Base-by-base conservation (phyloP, 2,329 filamentous ascomycete species). In the Davidsoniella australis region DNA sequence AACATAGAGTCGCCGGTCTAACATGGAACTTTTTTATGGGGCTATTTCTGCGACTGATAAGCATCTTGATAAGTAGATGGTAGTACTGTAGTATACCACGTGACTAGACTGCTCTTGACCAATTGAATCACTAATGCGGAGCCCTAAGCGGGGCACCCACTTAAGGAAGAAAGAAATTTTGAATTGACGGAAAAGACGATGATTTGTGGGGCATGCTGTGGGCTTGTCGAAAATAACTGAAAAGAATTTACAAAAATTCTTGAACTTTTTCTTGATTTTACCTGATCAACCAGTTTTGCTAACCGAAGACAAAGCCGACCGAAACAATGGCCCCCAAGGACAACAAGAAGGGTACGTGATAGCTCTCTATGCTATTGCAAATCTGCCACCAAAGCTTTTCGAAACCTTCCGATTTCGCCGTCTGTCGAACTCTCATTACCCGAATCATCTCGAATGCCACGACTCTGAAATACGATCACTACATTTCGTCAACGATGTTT, bases 281-380 rank as follows among this genome's bases (percentile, higher is more conserved):
- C 26, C 23, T 16, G 42, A 48, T 48, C 41, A 49, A 47, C 50
- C 26, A 51, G 26, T 49, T 50, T 50, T 51, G 48, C 52, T 46
- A 49, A 49, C 8, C 50, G 47, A 54, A 49, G 45, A 48, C 49
- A 48, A 48, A 50, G 47, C 42, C 49, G n/a, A 53, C 45, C 47
- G 51, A 59, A 58, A 60, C 50, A 59, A 67, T 67, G 64, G 64
- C 58, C 57, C 57, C 62, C 55, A 67, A 68, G 59, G 58, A 65
- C 55, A 50, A 55, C 56, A 66, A 68, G 63, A 70, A 71, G 69
- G 67, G 68, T 71, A 71, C 61, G 64, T 60, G 57, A 61, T 64
- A 58, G 65, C 39, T 47, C 41, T 20, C 38, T 26, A 45, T 26
- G 24, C 20, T 36, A 49, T 38, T 42, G 47, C 42, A 41, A 37